Evolutionary conservation across 208 protist genomes (phyloP).

Genomic region (Leishmania lainsoni): DNA sequence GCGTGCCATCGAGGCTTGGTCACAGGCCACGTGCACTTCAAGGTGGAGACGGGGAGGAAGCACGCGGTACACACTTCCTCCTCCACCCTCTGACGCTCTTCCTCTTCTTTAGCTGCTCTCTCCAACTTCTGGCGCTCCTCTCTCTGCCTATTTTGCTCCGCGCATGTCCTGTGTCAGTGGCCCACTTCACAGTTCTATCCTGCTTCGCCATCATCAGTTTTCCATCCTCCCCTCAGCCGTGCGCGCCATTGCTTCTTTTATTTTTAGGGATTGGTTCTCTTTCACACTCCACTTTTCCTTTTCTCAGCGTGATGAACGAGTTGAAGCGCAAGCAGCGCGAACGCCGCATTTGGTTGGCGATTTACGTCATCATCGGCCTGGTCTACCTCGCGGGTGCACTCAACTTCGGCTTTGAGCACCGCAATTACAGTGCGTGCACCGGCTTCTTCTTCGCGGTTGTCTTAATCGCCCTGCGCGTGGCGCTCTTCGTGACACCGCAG

Average conservation of each 20-base stretch:
- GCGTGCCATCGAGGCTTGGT: not conserved
- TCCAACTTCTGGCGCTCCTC: not conserved
- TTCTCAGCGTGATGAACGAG: slow-evolving; percentile 12
- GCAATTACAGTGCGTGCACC: slow-evolving; percentile 69
- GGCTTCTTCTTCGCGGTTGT: slow-evolving; percentile 53
- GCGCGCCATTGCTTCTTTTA: not conserved
- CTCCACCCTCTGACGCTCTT: not conserved
- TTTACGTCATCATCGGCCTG: slow-evolving; percentile 55
- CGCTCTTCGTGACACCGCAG: slow-evolving; percentile 33
- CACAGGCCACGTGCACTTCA: not conserved
- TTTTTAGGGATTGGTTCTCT: not conserved
- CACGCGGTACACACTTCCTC: no score
- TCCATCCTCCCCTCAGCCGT: not conserved
- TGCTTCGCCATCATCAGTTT: not conserved
- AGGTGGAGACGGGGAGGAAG: not conserved
- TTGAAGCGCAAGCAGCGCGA: slow-evolving; percentile 10
- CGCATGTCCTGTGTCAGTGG: not conserved
- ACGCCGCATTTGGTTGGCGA: slow-evolving; percentile 16
- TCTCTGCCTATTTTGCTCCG: not conserved
- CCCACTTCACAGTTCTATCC: not conserved
- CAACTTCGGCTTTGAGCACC: slow-evolving; percentile 50
- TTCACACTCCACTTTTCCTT: not conserved
- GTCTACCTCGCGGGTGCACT: slow-evolving; percentile 48
- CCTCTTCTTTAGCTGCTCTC: not conserved
- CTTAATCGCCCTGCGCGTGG: slow-evolving; percentile 50